Conservation (phyloP, 768 basidiomycete genomes). For the Gloeostereum incarnatum region DNA sequence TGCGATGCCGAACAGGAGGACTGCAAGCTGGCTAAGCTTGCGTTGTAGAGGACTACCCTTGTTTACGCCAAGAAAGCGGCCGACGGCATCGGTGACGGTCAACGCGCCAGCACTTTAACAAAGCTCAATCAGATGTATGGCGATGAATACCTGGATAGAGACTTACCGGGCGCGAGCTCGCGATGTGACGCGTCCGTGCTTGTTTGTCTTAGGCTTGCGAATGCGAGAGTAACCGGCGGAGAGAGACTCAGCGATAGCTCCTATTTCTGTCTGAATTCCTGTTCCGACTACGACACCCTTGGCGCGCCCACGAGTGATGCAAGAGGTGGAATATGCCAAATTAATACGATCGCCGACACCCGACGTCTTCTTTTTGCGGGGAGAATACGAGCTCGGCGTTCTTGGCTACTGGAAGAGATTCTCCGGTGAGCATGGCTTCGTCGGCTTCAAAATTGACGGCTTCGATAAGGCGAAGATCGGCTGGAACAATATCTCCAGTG, state of each 20-base stretch:
- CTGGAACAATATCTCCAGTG: conserved; percentile 48
- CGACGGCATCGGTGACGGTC: no score
- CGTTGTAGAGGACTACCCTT: no score
- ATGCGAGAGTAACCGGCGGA: no score
- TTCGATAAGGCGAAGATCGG: conserved; percentile 42
- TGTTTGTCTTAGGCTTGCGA: no score
- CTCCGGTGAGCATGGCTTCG: conserved; percentile 37
- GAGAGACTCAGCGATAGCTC: conserved; percentile 29
- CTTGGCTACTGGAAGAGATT: conserved; percentile 7
- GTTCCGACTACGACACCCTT: conserved; percentile 37
- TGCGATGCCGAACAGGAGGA: conserved; percentile 28
- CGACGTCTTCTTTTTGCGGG: no score
- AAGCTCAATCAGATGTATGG: no score
- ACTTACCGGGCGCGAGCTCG: no score
- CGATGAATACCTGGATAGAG: no score
- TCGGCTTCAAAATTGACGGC: conserved; percentile 37
- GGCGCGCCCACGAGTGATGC: conserved; percentile 39
- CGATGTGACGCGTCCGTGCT: no score
- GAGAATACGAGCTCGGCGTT: no score
- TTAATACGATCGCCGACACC: conserved; percentile 30
- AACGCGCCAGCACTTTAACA: no score
- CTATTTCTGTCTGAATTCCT: conserved; percentile 43
- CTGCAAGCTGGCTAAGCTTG: conserved; percentile 14
- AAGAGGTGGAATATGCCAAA: conserved; percentile 31
- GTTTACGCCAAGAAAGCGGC: no score